Conservation (phyloP, 2,329 filamentous ascomycete species). For the Fusarium camptoceras region DNA sequence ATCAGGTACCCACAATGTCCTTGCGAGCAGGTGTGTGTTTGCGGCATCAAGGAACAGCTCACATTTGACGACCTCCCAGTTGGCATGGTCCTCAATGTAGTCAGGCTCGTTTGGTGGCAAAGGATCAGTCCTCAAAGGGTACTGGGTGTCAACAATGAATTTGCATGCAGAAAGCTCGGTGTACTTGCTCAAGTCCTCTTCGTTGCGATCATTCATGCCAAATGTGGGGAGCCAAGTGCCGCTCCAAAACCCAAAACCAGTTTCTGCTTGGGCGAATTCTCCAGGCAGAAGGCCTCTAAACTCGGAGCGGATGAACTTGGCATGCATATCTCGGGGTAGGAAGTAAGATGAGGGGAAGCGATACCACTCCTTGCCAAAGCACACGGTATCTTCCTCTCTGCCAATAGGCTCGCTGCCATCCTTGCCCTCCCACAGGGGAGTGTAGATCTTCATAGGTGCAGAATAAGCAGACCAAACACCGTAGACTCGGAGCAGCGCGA, state of each 20-base stretch:
- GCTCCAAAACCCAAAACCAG: conserved; percentile 77
- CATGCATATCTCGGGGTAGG: conserved; percentile 82
- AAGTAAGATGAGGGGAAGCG: conserved; percentile 95
- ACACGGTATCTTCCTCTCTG: conserved; percentile 76
- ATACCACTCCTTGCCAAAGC: conserved; percentile 98
- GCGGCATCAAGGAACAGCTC: conserved; percentile 83
- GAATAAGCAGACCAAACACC: conserved; percentile 85
- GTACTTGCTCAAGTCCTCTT: conserved; percentile 89
- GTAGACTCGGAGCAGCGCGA: conserved; percentile 78
- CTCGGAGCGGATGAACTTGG: conserved; percentile 91
- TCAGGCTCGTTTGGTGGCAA: conserved; percentile 80
- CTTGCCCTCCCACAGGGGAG: conserved; percentile 69
- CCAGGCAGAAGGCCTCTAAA: conserved; percentile 91
- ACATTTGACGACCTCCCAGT: conserved; percentile 84
- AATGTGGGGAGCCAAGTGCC: conserved; percentile 85
- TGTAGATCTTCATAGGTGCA: conserved; percentile 80
- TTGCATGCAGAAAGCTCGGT: conserved; percentile 79
- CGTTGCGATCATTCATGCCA: conserved; percentile 93
- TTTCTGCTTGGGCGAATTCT: conserved; percentile 82
- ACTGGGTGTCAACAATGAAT: conserved; percentile 89
- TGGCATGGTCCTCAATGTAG: conserved; percentile 77
- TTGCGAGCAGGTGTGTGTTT: conserved; percentile 77
- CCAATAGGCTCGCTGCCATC: conserved; percentile 63
- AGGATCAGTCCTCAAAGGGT: conserved; percentile 65
- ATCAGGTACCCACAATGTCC: conserved; percentile 86